phyloP scores from a whole-genome alignment of 2,329 filamentous ascomycete species.

The Cladosporium sp. region DNA sequence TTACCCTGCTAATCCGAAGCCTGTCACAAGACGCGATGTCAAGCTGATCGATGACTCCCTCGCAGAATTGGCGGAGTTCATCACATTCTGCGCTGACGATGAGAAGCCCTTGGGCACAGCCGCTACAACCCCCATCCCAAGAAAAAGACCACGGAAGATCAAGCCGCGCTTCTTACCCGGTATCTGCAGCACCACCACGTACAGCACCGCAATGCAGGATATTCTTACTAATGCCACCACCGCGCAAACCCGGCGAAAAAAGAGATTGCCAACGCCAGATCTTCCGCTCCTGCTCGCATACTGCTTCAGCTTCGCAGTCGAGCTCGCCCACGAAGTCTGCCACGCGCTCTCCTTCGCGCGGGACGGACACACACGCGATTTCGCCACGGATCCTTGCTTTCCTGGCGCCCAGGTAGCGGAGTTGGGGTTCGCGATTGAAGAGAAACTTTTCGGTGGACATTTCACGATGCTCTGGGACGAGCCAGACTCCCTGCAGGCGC shows the following conservation, averaged over 20 bases:
- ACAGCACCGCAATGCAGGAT: neutral
- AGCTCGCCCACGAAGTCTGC: slow-evolving; percentile 5
- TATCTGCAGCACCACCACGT: neutral
- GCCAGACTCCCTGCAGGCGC: neutral
- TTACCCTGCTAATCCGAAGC: neutral
- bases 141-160: neutral
- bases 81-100: neutral
- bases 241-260: neutral
- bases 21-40: neutral
- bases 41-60: neutral
- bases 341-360: neutral
- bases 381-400: neutral
- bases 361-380: neutral
- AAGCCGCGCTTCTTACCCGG: neutral
- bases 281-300: neutral
- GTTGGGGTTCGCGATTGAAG: slow-evolving; percentile 1
- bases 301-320: slow-evolving; percentile 7
- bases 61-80: neutral
- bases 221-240: neutral
- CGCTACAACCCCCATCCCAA: neutral
- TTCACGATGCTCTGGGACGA: slow-evolving; percentile 1
- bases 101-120: neutral
- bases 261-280: too few relatives aligned
- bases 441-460: slow-evolving; percentile 1
- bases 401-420: neutral